Evolutionary conservation across 202 grass and related monocot species (phyloP).

Genomic region (Musa balbisiana): DNA sequence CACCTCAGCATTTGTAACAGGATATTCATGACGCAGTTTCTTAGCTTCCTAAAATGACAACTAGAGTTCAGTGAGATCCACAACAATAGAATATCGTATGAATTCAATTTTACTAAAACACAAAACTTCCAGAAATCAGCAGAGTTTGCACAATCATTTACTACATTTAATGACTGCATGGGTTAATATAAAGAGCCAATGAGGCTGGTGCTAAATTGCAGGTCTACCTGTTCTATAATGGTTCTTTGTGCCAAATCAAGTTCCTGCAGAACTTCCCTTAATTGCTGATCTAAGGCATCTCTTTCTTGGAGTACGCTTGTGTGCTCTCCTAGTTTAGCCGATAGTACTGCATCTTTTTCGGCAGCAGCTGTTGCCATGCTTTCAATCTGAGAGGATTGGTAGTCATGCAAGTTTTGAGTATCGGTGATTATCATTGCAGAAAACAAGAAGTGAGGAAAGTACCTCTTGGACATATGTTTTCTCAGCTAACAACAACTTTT

Average conservation of each 20-base stretch:
- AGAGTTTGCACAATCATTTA: not conserved
- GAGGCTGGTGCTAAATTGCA: not conserved
- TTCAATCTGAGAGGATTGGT: slow-evolving; percentile 7
- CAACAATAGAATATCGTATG: not conserved
- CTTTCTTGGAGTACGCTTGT: slow-evolving; percentile 3
- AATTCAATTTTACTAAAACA: not conserved
- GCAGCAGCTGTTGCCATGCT: not conserved
- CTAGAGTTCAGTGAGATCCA: not conserved
- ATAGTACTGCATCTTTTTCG: slow-evolving; percentile 9
- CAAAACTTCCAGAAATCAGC: not conserved
- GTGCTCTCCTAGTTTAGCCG: not conserved
- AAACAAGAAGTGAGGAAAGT: not conserved
- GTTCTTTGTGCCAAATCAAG: slow-evolving; percentile 1
- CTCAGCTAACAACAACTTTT: slow-evolving; percentile 49
- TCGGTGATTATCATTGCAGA: not conserved
- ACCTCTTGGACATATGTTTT: slow-evolving; percentile 85
- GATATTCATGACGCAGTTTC: not conserved
- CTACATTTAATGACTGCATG: not conserved
- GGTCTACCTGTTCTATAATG: not conserved
- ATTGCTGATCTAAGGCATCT: slow-evolving; percentile 1
- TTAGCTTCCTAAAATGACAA: not conserved
- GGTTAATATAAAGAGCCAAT: no score
- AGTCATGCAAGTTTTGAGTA: no score
- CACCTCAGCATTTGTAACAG: not conserved
- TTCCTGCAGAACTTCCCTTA: not conserved